Percentiles rank a stretch among this genome's conserved stretches.
phyloP scores from a whole-genome alignment of 1,284 basidiomycete genomes.

The Heterobasidion parviporum region DNA sequence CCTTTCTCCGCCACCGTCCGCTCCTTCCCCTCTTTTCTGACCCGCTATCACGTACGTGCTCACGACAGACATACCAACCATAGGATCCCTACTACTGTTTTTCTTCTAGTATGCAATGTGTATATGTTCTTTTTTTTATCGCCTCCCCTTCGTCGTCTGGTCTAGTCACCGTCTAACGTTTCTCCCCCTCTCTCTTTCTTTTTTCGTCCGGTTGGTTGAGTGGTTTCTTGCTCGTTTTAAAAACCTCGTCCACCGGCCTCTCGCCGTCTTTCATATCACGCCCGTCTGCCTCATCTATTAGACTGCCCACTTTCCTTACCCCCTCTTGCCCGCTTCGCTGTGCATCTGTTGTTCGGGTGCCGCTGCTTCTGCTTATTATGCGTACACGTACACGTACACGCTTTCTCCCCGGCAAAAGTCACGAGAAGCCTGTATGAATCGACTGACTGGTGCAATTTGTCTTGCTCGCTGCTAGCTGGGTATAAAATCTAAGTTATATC shows the following conservation, averaged over 20 bases:
- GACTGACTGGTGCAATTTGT: not conserved
- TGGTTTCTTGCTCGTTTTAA: no score
- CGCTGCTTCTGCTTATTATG: not conserved
- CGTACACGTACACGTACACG: not conserved
- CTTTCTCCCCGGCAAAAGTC: not conserved
- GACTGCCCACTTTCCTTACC: not conserved
- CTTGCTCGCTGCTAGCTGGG: no score
- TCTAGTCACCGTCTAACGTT: not conserved
- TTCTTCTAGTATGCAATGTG: not conserved
- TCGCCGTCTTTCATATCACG: no score
- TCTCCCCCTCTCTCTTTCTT: not conserved
- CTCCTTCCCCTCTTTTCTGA: not conserved
- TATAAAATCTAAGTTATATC: no score
- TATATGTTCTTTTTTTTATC: not conserved
- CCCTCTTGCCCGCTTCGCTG: not conserved
- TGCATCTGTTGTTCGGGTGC: not conserved
- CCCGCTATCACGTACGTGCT: not conserved
- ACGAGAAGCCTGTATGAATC: not conserved
- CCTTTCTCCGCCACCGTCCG: not conserved
- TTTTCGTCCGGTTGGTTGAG: no score
- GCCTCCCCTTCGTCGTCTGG: not conserved
- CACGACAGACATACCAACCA: not conserved
- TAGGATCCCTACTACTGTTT: not conserved
- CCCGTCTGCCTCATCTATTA: not conserved
- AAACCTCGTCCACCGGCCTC: no score